Base-by-base conservation (phyloP, 805 yeast genomes). In the Nakazawaea wyomingensis region DNA sequence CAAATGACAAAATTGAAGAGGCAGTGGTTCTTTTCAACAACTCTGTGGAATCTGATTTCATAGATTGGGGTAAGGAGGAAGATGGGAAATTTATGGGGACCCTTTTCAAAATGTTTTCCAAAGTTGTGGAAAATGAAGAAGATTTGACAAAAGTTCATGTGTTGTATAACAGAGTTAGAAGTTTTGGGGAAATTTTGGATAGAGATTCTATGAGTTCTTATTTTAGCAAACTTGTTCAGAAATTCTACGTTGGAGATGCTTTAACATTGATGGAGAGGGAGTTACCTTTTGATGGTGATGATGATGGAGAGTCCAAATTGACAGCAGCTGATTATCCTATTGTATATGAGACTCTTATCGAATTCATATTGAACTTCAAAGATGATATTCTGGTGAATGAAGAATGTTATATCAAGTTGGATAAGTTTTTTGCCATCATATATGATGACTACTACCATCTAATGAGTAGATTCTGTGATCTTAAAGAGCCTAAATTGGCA, bases 401-500 rank as follows among this genome's bases (percentile, higher is more conserved):
- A 82, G 69, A 69, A 5, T 60, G 83, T 4, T 83, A 79, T 50
- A 77, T 76, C 4, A 75, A 72, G 42, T 53, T 84, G 35, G 74
- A 75, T 52, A 65, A 71, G 49, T 70, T 74, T 41, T 81, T 83
- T 54, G 53, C 62, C 26, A 66, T 82, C 2, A 85, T 89, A 0
- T 73, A 62, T 50, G 80, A 79, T 4, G 62, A 74, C 4, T 82
- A 80, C 53, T 64, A 75, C 20, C 82, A 82, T 1, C 62, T 80
- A 2, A 71, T 85, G 65, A 60, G 69, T 49, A 74, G 71, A 52
- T 80, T 83, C 50, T 72, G 83, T 47, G 59, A 65, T 8, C 60
- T 72, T 13, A 69, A 68, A 21, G 63, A 84, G 28, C 78, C 85
- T 19, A 76, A 80, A 50, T 78, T 80, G 9, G 78, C 90, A 1